These are phyloP conservation scores for Pyronema domesticum DNA, from an alignment of 495 filamentous ascomycete genomes.

Conservation along the genomic window DNA sequence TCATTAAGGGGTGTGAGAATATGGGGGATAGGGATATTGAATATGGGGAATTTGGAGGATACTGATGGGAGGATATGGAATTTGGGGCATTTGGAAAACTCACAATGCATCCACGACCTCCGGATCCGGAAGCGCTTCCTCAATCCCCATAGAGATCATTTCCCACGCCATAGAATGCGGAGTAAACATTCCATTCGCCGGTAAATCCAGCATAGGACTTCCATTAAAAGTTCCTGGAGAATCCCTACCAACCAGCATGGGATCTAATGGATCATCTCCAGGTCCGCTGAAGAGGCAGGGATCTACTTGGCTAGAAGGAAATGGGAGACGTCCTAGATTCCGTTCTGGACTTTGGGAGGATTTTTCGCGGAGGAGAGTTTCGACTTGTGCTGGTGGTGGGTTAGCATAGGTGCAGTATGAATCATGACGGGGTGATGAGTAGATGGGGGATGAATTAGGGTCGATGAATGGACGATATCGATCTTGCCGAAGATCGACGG, in stretches of 20 bases:
- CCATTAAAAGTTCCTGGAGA: constrained; percentile 20
- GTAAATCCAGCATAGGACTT: constrained; percentile 18
- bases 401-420: no score
- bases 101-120: constrained; percentile 86
- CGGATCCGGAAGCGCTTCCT: constrained; percentile 74
- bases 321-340: background rate
- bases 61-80: no score
- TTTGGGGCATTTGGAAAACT: constrained; percentile 12
- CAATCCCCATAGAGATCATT: constrained; percentile 81
- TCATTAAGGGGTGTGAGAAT: constrained; percentile 8
- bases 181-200: no score
- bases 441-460: no score
- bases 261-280: background rate
- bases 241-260: background rate
- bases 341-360: constrained; percentile 9
- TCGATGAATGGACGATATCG: no score
- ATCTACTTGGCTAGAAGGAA: background rate
- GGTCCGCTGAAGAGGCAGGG: constrained; percentile 10
- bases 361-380: constrained; percentile 70
- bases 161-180: constrained; percentile 46
- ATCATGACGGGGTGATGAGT: no score
- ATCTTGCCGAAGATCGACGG: no score
- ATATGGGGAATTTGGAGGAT: no score
- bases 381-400: constrained; percentile 60
- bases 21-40: no score